Percentiles rank a stretch among this genome's conserved stretches.
phyloP scores from a whole-genome alignment of 257 asterid species.

The Capsicum chinense region DNA sequence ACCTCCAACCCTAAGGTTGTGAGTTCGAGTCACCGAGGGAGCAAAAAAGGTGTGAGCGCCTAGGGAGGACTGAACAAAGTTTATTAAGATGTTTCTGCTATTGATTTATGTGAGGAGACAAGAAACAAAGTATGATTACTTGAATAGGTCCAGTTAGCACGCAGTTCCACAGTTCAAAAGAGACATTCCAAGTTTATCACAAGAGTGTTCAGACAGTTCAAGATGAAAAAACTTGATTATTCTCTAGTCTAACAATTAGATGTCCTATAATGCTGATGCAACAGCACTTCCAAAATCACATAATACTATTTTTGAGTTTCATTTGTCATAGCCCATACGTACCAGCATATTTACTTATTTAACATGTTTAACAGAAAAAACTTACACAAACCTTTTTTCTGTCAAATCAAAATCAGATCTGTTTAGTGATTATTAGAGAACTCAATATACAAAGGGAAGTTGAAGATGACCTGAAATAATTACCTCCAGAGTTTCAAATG shows the following conservation, averaged over 20 bases:
- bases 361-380: background rate
- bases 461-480: slow-evolving; percentile 32
- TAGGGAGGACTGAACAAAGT: too few relatives aligned
- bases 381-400: background rate
- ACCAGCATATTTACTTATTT: background rate
- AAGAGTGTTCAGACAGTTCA: background rate
- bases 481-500: slow-evolving; percentile 95
- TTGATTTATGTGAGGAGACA: background rate
- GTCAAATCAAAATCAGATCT: slow-evolving; percentile 10
- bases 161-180: background rate
- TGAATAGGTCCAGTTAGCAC: slow-evolving; percentile 10
- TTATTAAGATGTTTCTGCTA: background rate
- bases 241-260: slow-evolving; percentile 19
- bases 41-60: too few relatives aligned
- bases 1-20: too few relatives aligned
- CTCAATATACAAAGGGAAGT: slow-evolving; percentile 15
- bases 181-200: too few relatives aligned
- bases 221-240: background rate
- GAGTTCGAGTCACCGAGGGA: too few relatives aligned
- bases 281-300: background rate
- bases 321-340: background rate
- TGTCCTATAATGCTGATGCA: slow-evolving; percentile 21
- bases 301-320: background rate
- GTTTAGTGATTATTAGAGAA: background rate
- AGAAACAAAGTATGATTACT: background rate